Conservation (phyloP, 371 early-diverging fungal species). For the Sporodiniella umbellata region DNA sequence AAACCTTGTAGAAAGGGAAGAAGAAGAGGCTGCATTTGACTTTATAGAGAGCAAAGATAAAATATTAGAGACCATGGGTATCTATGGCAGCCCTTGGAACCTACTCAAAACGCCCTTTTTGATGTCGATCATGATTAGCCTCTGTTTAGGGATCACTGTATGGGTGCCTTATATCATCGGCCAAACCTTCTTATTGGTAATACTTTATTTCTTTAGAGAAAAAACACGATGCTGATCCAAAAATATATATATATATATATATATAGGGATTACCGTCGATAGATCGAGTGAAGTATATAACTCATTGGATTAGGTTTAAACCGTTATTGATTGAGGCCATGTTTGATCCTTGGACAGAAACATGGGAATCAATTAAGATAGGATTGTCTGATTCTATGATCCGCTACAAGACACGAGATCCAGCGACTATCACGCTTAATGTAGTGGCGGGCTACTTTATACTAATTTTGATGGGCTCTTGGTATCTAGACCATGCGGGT, state of each 20-base stretch:
- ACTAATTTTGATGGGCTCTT: constrained; percentile 30
- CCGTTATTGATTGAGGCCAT: no score
- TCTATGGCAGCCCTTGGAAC: constrained; percentile 72
- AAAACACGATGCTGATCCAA: no score
- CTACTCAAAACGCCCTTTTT: constrained; percentile 73
- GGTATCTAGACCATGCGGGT: constrained; percentile 23
- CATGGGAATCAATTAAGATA: no score
- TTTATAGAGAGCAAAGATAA: constrained; percentile 70
- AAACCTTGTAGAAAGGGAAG: constrained; percentile 1
- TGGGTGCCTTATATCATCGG: constrained; percentile 79
- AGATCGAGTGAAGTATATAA: no score
- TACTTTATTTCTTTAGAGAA: background rate
- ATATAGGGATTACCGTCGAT: background rate
- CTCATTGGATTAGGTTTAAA: no score
- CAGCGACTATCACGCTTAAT: constrained; percentile 23
- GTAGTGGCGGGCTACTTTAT: constrained; percentile 32
- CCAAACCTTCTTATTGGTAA: constrained; percentile 38
- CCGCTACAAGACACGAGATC: no score
- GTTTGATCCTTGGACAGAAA: no score
- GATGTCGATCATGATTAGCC: constrained; percentile 66
- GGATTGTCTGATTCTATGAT: no score
- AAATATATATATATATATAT: background rate
- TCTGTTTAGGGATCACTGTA: constrained; percentile 66
- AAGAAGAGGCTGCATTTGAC: constrained; percentile 14
- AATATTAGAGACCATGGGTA: constrained; percentile 82